Evolutionary conservation across 2,329 filamentous ascomycete genomes (phyloP).

Genomic region (Colletotrichum incanum): DNA sequence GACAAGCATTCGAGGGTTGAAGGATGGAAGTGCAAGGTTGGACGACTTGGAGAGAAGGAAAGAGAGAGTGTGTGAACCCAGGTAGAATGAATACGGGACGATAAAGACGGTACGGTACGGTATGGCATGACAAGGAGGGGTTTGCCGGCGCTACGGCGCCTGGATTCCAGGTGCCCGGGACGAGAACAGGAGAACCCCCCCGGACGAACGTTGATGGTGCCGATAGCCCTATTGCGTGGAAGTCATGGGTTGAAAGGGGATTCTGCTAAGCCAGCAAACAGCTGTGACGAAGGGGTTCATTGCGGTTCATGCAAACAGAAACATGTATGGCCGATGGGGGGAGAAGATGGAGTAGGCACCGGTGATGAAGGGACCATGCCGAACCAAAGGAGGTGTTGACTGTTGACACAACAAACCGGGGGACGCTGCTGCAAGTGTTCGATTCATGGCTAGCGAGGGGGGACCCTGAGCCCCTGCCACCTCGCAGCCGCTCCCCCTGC

Average conservation of each 20-base stretch:
- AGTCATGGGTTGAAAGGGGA: not conserved
- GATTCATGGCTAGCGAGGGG: conserved; percentile 28
- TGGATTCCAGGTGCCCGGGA: conserved; percentile 21
- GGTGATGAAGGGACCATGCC: not conserved
- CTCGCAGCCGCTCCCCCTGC: conserved; percentile 18
- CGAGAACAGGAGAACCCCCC: conserved; percentile 3
- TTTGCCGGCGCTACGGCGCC: conserved; percentile 12
- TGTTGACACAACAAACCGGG: not conserved
- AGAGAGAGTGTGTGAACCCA: not conserved
- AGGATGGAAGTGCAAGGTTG: not conserved
- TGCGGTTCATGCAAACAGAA: conserved; percentile 19
- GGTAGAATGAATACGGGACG: conserved; percentile 3
- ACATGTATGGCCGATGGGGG: not conserved
- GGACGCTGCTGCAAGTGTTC: not conserved
- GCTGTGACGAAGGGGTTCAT: conserved; percentile 13
- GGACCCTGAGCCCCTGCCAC: conserved; percentile 25
- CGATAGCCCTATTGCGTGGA: conserved; percentile 23
- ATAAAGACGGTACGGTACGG: not conserved
- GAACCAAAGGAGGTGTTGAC: not conserved
- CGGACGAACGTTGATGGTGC: not conserved
- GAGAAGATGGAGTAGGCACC: conserved; percentile 10
- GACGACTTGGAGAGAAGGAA: not conserved
- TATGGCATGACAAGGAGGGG: not conserved
- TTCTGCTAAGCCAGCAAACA: not conserved
- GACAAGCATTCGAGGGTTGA: no score